Base-by-base conservation (phyloP, 2,329 filamentous ascomycete genomes). In the Parastagonospora nodorum region DNA sequence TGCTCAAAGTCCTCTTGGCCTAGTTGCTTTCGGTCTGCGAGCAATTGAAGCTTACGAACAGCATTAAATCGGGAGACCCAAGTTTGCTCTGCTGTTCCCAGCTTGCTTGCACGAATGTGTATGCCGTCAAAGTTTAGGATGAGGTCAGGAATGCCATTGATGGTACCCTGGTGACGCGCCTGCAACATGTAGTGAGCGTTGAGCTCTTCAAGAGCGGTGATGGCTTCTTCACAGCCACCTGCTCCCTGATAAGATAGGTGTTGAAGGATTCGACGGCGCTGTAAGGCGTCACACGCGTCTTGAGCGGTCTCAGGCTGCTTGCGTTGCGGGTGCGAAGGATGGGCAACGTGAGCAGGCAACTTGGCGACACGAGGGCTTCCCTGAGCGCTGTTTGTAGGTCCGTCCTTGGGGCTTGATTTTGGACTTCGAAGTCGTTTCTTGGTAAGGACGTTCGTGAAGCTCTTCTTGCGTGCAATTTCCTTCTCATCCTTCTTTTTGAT, bases 31-130 rank as follows among this genome's bases (percentile, higher is more conserved):
- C 45, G 44, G 15, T 46, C 45, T 12, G 45, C 49, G 4, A 51
- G 49, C 40, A 19, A 1, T 37, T 55, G 29, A 9, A 42, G 27
- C 27, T 48, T 36, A 28, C 33, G 33, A 6, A 33, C 15, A 7
- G 42, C 45, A 15, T 54, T 54, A 45, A 54, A 45, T 15, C 56
- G 56, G 5, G 28, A 15, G n/a, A 58, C 33, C 56, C 53, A 53
- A 2, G 28, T 42, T 8, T 37, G 45, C 28, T 58, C 56, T 9
- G 51, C 36, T n/a, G 31, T 32, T 12, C 35, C 16, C 11, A 53
- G 32, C 12, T 53, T 38, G 11, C 45, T 50, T 2, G 44, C 42
- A 15, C 27, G 19, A 8, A 56, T 10, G 9, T 5, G 38, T 7
- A 45, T 19, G 11, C 47, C 47, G 4, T 48, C 29, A 14, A 53